phyloP scores from a whole-genome alignment of 768 basidiomycete species.

The Phanerodontia chrysosporium region DNA sequence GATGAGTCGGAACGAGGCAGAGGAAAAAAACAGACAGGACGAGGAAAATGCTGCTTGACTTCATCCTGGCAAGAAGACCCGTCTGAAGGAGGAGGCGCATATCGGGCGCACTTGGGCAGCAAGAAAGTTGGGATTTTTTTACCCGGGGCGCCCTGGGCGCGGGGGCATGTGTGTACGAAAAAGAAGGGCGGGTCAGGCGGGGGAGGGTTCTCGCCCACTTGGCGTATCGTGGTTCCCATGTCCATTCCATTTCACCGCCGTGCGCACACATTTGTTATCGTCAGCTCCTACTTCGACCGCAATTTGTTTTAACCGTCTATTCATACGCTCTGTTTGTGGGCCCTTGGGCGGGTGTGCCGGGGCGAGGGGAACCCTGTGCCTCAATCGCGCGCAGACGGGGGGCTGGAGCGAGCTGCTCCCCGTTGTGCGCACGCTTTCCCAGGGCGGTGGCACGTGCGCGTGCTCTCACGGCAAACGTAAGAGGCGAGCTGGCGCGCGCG shows the following conservation, averaged over 20 bases:
- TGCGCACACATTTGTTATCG: neutral
- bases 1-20: no score
- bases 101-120: neutral
- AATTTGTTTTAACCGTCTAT: neutral
- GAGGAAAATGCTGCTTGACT: no score
- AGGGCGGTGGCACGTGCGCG: no score
- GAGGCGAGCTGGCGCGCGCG: neutral
- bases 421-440: no score
- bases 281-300: neutral
- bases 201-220: neutral
- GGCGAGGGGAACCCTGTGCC: neutral
- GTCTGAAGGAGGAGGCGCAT: neutral
- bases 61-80: neutral
- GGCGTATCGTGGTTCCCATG: conserved; percentile 1
- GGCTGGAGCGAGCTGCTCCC: no score
- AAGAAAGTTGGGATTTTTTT: neutral
- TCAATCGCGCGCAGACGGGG: no score
- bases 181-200: conserved; percentile 9
- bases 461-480: neutral
- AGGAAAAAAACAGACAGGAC: no score
- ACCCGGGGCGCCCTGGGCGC: neutral
- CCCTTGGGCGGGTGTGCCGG: neutral
- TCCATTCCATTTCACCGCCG: conserved; percentile 1
- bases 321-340: neutral
- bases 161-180: conserved; percentile 3